Evolutionary conservation across 495 filamentous ascomycete species (phyloP).

Genomic region (Hypoxylon crocopeplum): DNA sequence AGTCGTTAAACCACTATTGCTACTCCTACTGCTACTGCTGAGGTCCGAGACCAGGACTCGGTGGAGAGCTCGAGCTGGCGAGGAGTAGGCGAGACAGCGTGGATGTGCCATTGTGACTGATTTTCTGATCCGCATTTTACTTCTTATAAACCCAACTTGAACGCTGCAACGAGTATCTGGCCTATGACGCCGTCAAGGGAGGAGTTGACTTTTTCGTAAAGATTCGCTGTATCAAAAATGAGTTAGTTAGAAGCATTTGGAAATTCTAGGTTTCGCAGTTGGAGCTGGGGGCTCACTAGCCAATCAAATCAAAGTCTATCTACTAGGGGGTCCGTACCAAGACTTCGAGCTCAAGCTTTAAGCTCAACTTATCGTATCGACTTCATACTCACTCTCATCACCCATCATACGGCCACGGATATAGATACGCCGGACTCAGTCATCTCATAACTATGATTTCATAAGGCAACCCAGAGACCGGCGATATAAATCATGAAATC

Average conservation of each 20-base stretch:
- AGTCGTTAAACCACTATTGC: too few species aligned
- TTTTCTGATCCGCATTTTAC: background rate
- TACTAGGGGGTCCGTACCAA: conserved; percentile 2
- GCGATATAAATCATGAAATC: background rate
- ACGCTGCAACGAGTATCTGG: background rate
- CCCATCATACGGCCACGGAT: too few species aligned
- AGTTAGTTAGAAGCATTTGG: background rate
- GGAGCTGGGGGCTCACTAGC: conserved; percentile 16
- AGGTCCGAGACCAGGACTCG: conserved; percentile 33
- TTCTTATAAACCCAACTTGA: background rate
- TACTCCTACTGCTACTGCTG: conserved; percentile 4
- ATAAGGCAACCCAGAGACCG: background rate
- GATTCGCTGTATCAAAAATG: background rate
- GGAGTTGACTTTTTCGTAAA: background rate
- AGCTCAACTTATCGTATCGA: too few species aligned
- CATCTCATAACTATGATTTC: too few species aligned
- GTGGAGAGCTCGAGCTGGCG: conserved; percentile 37
- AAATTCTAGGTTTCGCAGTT: background rate
- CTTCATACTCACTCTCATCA: too few species aligned
- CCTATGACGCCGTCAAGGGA: background rate
- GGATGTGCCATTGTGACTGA: conserved; percentile 27
- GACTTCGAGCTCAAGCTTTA: background rate
- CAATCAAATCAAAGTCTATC: conserved; percentile 19
- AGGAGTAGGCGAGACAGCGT: conserved; percentile 24
- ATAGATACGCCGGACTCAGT: too few species aligned